A percentile compares a stretch with the other conserved stretches of the same genome.
phyloP scores from a whole-genome alignment of 148 eudicot genomes.

The Simmondsia chinensis region DNA sequence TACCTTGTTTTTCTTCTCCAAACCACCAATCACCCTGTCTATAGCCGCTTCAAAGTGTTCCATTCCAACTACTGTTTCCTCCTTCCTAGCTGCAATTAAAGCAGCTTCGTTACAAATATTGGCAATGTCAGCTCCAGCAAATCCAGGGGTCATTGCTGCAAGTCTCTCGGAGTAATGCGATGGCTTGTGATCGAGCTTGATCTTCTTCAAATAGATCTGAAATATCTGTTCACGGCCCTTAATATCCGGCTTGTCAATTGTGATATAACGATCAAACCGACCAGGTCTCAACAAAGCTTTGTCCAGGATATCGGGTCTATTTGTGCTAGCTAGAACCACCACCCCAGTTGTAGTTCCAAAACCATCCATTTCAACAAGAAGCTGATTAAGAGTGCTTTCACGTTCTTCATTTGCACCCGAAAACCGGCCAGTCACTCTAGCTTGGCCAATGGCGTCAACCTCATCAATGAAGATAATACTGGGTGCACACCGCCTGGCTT shows the following conservation, averaged over 20 bases:
- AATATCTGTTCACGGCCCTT: conserved; percentile 58
- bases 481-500: conserved; percentile 58
- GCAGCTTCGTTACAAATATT: conserved; percentile 69
- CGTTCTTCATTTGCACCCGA: conserved; percentile 52
- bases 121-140: too few relatives aligned
- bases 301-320: conserved; percentile 52
- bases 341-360: conserved; percentile 56
- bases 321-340: conserved; percentile 58
- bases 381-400: conserved; percentile 58
- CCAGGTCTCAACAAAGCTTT: conserved; percentile 61
- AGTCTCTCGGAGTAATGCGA: conserved; percentile 45
- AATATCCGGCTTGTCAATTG: too few relatives aligned
- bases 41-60: conserved; percentile 56
- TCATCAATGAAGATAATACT: conserved; percentile 65
- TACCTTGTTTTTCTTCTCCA: conserved; percentile 62
- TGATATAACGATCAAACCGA: conserved; percentile 48
- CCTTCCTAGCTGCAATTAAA: conserved; percentile 48
- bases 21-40: conserved; percentile 57
- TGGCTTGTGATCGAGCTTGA: conserved; percentile 49
- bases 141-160: conserved; percentile 62
- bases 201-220: conserved; percentile 43
- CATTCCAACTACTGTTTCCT: conserved; percentile 27
- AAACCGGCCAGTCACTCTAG: conserved; percentile 48
- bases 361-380: conserved; percentile 69
- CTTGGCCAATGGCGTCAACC: conserved; percentile 62